Conservation (phyloP, 140 eudicot genomes). For the Oenanthe javanica region DNA sequence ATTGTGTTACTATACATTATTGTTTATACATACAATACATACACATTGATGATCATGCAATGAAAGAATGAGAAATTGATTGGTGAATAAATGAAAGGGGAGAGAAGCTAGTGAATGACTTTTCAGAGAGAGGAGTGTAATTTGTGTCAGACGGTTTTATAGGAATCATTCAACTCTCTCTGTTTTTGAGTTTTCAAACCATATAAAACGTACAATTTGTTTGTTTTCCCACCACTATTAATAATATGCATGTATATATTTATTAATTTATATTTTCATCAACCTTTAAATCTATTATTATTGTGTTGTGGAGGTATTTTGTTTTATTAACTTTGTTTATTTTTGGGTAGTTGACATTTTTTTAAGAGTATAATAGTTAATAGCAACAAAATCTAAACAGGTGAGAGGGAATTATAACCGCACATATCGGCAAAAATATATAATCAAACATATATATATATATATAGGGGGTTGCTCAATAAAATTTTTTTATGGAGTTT, state of each 20-base stretch:
- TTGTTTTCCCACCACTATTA: background rate
- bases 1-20: slow-evolving; percentile 55
- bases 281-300: background rate
- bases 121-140: slow-evolving; percentile 20
- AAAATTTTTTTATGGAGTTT: too few relatives aligned
- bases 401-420: too few relatives aligned
- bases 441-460: too few relatives aligned
- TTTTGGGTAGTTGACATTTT: background rate
- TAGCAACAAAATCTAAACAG: too few relatives aligned
- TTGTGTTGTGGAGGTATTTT: background rate
- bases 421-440: too few relatives aligned
- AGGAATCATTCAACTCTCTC: slow-evolving; percentile 4
- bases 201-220: background rate
- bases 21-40: too few relatives aligned
- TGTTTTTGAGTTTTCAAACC: slow-evolving; percentile 12
- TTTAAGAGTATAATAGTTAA: too few relatives aligned
- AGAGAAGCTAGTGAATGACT: background rate
- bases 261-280: background rate
- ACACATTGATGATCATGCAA: slow-evolving; percentile 2
- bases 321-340: background rate
- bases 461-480: too few relatives aligned
- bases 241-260: background rate
- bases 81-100: slow-evolving; percentile 24
- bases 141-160: slow-evolving; percentile 20
- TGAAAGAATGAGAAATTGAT: slow-evolving; percentile 10